Evolutionary conservation across 179 eudicot species (phyloP).

Genomic region (Beta lomatogona): DNA sequence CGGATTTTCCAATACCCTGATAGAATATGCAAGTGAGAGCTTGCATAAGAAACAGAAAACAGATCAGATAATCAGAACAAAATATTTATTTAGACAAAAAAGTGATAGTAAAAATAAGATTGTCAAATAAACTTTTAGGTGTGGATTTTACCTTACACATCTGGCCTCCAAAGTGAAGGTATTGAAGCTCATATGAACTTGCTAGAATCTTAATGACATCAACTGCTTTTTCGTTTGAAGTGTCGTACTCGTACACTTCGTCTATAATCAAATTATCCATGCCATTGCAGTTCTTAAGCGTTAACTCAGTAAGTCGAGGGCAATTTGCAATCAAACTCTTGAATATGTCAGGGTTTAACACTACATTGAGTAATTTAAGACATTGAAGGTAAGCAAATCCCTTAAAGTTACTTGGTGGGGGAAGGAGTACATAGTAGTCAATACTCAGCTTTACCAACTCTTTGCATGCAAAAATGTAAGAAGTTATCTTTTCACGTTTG

Average conservation of each 20-base stretch:
- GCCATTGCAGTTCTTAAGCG: background rate
- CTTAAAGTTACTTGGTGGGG: background rate
- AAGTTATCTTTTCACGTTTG: background rate
- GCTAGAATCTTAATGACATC: background rate
- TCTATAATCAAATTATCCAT: background rate
- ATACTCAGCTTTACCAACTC: background rate
- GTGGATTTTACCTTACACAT: background rate
- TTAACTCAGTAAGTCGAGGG: background rate
- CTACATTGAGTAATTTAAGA: background rate
- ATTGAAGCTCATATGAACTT: conserved; percentile 2
- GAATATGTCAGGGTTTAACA: background rate
- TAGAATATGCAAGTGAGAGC: background rate
- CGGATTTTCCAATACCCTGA: background rate
- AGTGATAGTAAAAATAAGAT: too few species aligned
- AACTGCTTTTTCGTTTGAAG: too few species aligned
- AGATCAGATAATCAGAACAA: background rate
- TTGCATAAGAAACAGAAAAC: background rate
- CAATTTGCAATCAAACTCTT: background rate
- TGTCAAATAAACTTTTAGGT: background rate
- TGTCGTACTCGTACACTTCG: too few species aligned
- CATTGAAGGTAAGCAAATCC: background rate
- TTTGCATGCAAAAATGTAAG: background rate
- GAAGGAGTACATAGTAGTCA: background rate
- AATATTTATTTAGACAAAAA: background rate
- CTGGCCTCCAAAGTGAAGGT: background rate